A percentile compares a stretch with the other conserved stretches of the same genome.
Conservation (phyloP, 495 filamentous ascomycete genomes). For the Neurospora sp. region DNA sequence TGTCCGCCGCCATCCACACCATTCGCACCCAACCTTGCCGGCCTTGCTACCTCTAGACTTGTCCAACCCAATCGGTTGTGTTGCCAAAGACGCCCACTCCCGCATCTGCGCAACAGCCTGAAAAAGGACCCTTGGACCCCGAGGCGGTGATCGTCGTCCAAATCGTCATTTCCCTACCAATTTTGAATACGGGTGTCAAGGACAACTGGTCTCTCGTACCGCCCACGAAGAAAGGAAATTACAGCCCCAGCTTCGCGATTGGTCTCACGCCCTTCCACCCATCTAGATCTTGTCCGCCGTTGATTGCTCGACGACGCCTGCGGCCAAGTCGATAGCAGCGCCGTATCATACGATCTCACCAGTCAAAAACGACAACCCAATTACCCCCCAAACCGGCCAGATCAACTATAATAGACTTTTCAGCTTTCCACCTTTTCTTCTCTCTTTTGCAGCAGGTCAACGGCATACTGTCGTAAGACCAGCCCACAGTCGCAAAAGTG, state of each 20-base stretch:
- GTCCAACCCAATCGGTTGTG: neutral
- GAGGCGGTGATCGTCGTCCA: constrained; percentile 13
- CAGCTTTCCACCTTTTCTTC: neutral
- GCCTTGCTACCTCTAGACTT: neutral
- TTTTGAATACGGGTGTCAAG: constrained; percentile 10
- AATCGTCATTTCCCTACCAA: constrained; percentile 7
- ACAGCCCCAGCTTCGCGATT: constrained; percentile 13
- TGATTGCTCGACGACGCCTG: neutral
- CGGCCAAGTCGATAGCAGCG: neutral
- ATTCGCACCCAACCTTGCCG: neutral
- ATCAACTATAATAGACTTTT: neutral
- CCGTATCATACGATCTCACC: neutral
- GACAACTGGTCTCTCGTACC: constrained; percentile 11
- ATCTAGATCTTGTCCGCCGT: neutral
- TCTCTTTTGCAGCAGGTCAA: constrained; percentile 16
- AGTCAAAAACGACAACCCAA: neutral
- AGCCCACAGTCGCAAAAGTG: constrained; percentile 38
- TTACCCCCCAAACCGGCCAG: neutral
- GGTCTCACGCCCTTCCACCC: constrained; percentile 1
- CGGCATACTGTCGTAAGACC: constrained; percentile 32
- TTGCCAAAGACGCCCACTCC: neutral
- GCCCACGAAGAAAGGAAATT: constrained; percentile 6
- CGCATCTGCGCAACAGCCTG: neutral
- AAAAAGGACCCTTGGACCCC: constrained; percentile 1
- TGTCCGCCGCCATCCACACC: neutral